These are phyloP conservation scores for Diversispora eburnea DNA, from an alignment of 192 early-diverging fungal species.

Conservation along the genomic window DNA sequence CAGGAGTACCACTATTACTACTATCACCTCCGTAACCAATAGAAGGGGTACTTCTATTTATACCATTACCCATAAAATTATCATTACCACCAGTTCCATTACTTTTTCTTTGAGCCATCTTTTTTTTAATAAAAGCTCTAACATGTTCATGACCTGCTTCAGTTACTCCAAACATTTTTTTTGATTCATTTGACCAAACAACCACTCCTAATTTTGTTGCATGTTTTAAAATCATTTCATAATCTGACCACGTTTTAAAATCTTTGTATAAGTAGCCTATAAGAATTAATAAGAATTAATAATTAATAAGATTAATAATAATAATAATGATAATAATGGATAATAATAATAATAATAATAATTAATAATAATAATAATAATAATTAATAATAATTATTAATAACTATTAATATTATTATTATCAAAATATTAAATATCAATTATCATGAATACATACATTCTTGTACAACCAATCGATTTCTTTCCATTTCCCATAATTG, in stretches of 20 bases:
- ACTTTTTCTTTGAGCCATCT: constrained; percentile 7
- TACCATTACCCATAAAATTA: no score
- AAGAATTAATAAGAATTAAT: background rate
- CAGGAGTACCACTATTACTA: background rate
- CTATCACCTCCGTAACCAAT: background rate
- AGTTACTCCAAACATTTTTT: constrained; percentile 69
- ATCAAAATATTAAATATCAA: background rate
- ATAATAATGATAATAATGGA: no score
- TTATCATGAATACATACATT: constrained; percentile 37
- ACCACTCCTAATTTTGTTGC: constrained; percentile 73
- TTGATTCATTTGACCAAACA: constrained; percentile 71
- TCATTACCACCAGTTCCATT: constrained; percentile 1
- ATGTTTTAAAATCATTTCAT: constrained; percentile 69
- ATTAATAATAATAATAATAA: background rate
- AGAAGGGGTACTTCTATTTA: no score
- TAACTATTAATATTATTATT: no score
- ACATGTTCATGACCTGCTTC: constrained; percentile 70
- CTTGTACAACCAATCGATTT: constrained; percentile 63
- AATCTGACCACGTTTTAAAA: constrained; percentile 69
- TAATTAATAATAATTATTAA: background rate
- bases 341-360: background rate
- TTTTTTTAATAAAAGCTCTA: constrained; percentile 47
- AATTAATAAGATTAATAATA: background rate
- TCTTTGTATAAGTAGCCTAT: constrained; percentile 70
- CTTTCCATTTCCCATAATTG: constrained; percentile 94